These are phyloP conservation scores for cucumber (Cucumis sativus) DNA, from an alignment of 306 rosid genomes.

Conservation along the genomic window Cucumber_9930_V3 NC_026657.2:29136001-29136500, in stretches of 20 bases:
- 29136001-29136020: neutral
- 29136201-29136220: conserved; percentile 38
- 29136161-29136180: conserved; percentile 55
- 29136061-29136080: conserved; percentile 37
- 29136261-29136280: conserved; percentile 60
- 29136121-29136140: conserved; percentile 51
- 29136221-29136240: conserved; percentile 73
- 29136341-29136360: conserved; percentile 62
- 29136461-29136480: conserved; percentile 74
- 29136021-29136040: neutral
- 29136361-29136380: conserved; percentile 80
- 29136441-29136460: conserved; percentile 77
- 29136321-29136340: conserved; percentile 84
- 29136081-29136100: conserved; percentile 69
- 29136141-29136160: conserved; percentile 52
- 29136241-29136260: conserved; percentile 63
- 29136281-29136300: conserved; percentile 72
- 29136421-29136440: conserved; percentile 60
- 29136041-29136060: neutral
- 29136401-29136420: conserved; percentile 76
- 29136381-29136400: conserved; percentile 98
- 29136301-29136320: conserved; percentile 86
- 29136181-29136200: conserved; percentile 40
- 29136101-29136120: conserved; percentile 43
- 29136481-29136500: conserved; percentile 78